These are phyloP conservation scores for Miamiensis avidus DNA, from an alignment of 169 alveolate species.

Conservation along the genomic window DNA sequence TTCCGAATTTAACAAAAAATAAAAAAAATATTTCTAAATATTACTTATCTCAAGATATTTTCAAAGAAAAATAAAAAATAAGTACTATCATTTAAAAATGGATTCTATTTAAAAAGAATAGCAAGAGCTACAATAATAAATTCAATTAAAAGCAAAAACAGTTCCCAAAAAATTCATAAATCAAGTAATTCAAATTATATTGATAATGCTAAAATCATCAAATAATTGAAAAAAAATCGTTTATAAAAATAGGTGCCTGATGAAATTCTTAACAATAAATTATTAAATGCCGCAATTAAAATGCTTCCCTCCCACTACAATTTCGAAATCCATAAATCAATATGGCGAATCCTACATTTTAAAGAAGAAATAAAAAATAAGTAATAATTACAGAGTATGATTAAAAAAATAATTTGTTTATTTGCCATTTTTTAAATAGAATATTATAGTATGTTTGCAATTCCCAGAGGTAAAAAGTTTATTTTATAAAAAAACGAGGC, in stretches of 20 bases:
- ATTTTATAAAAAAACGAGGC: slow-evolving; percentile 71
- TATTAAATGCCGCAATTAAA: slow-evolving; percentile 73
- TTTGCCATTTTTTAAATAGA: not conserved
- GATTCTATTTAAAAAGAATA: too few species aligned
- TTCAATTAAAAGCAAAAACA: too few species aligned
- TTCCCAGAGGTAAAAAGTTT: slow-evolving; percentile 96
- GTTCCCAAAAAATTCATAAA: too few species aligned
- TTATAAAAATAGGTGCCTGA: slow-evolving; percentile 57
- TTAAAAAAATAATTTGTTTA: not conserved
- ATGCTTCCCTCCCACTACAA: slow-evolving; percentile 95
- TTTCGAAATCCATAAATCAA: slow-evolving; percentile 95
- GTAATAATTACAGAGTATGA: not conserved
- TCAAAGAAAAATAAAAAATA: too few species aligned
- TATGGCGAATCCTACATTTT: slow-evolving; percentile 83
- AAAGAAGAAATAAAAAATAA: slow-evolving; percentile 53
- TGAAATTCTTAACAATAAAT: slow-evolving; percentile 56
- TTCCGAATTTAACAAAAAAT: too few species aligned
- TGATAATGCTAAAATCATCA: too few species aligned
- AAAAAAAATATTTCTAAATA: too few species aligned
- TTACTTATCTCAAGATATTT: too few species aligned
- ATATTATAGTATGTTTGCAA: slow-evolving; percentile 91
- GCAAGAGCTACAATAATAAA: too few species aligned
- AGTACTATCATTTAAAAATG: too few species aligned
- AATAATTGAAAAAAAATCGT: too few species aligned
- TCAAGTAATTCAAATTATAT: too few species aligned